phyloP scores from a whole-genome alignment of 352 stramenopile genomes.

The Pythium scleroteichum region DNA sequence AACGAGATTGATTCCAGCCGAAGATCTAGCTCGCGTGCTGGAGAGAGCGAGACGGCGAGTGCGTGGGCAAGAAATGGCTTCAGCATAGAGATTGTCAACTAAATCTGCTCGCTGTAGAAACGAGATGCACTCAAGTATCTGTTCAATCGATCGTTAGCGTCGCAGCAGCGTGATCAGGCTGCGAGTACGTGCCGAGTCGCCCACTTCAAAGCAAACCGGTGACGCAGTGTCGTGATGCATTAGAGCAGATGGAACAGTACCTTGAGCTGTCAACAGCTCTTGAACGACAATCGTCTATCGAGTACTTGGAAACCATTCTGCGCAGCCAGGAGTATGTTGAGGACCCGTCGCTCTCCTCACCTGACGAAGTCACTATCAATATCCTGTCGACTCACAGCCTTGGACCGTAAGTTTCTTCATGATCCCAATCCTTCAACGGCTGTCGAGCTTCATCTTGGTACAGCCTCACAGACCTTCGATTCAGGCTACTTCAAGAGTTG shows the following conservation, averaged over 20 bases:
- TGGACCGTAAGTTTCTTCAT: constrained; percentile 13
- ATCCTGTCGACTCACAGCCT: constrained; percentile 23
- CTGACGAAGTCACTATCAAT: constrained; percentile 17
- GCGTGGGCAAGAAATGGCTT: constrained; percentile 5
- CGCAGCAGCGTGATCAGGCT: constrained; percentile 39
- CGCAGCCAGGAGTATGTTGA: constrained; percentile 24
- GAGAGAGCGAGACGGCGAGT: constrained; percentile 50
- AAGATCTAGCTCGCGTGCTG: constrained; percentile 33
- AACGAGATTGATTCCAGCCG: constrained; percentile 26
- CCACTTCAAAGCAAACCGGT: no score
- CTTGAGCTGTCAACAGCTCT: constrained; percentile 8
- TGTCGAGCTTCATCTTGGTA: not conserved
- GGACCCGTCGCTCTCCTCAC: constrained; percentile 18
- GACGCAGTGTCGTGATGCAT: no score
- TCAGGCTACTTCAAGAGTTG: constrained; percentile 27
- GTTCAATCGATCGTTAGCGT: constrained; percentile 39
- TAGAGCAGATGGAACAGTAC: constrained; percentile 24
- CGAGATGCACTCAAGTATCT: constrained; percentile 52
- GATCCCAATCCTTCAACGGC: not conserved
- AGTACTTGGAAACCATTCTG: constrained; percentile 17
- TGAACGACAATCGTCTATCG: constrained; percentile 13
- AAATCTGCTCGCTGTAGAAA: constrained; percentile 21
- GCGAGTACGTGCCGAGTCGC: constrained; percentile 26
- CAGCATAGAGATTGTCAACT: not conserved
- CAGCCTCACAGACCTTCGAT: constrained; percentile 27